These are phyloP conservation scores for Amoeboaphelidium occidentale DNA, from an alignment of 371 early-diverging fungal genomes.

Conservation along the genomic window DNA sequence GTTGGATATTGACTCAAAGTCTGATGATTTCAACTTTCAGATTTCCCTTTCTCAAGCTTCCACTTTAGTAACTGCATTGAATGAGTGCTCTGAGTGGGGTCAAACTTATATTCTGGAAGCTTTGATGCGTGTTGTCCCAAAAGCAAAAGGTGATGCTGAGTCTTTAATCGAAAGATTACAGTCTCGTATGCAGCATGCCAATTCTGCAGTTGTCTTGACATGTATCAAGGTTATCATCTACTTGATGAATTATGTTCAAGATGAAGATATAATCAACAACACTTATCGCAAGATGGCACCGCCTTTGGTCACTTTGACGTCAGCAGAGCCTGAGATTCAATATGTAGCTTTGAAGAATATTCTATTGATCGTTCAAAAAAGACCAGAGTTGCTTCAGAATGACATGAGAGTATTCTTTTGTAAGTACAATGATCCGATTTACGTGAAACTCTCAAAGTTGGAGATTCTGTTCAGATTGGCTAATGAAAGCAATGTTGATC, in stretches of 20 bases:
- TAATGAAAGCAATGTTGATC: conserved; percentile 57
- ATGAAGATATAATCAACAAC: conserved; percentile 34
- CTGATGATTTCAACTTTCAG: conserved; percentile 36
- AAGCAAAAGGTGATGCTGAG: conserved; percentile 60
- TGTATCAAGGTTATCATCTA: conserved; percentile 70
- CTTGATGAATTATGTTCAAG: conserved; percentile 26
- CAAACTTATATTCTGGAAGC: conserved; percentile 70
- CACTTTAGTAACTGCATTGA: conserved; percentile 35
- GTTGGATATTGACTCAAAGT: conserved; percentile 62
- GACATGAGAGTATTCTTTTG: conserved; percentile 91
- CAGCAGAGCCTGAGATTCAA: conserved; percentile 77
- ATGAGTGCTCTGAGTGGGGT: conserved; percentile 96
- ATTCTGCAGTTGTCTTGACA: conserved; percentile 77
- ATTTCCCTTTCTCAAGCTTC: conserved; percentile 15
- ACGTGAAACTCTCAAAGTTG: conserved; percentile 87
- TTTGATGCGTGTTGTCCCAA: conserved; percentile 57
- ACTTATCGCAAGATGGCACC: conserved; percentile 62
- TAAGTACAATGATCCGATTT: conserved; percentile 95
- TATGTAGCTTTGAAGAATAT: conserved; percentile 89
- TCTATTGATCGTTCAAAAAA: conserved; percentile 71
- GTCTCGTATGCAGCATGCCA: conserved; percentile 85
- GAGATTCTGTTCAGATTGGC: conserved; percentile 75
- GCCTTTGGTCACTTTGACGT: conserved; percentile 76
- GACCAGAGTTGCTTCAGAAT: conserved; percentile 58
- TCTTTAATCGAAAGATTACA: conserved; percentile 70